Base-by-base conservation (phyloP, 495 filamentous ascomycete genomes). In the Penicillium canariense region DNA sequence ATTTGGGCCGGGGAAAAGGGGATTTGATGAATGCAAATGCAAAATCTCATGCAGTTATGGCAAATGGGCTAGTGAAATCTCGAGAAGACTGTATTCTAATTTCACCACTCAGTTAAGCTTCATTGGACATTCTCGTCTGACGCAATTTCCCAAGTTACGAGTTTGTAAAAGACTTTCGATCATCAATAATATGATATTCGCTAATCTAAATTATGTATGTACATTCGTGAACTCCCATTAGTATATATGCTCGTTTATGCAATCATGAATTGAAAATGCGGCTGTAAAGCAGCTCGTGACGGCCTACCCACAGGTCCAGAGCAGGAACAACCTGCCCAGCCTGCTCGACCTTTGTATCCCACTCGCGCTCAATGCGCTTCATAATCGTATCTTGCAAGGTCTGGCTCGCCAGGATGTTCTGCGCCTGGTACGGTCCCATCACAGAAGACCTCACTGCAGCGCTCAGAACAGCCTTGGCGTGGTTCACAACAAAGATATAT, bases 231-330 rank as follows among this genome's bases (percentile, higher is more conserved):
- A 14, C 36, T 5, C 30, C 30, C 12, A 25, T 25, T 46, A 46
- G 43, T 46, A 46, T 46, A 46, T 46, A 27, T 30, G 26, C 23
- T 17, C 23, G 23, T 27, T n/a, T 30, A 50, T 39, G 45, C 26
- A 26, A 53, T 77, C 59, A 86, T 48, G 83, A 87, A 68, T 98
- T 97, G 62, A 98, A 98, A 46, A 98, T 97, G 67, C 94, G 84
- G 58, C 89, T 95, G 73, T 98, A 98, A 34, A 98, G 71, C 67
- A 96, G 68, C 77, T 98, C 94, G 73, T 98, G 94, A 67, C 94
- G 83, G 10, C 95, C 94, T 52, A 95, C 77, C 90, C 93, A 98
- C 39, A 98, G 65, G 80, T 98, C 94, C 77, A 97, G 81, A 15
- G 86, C 83, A 7, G 92, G 91, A 34, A 93, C 87, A 23, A 77